Base-by-base conservation (phyloP, 345 rosid species). In the Populus ilicifolia region DNA sequence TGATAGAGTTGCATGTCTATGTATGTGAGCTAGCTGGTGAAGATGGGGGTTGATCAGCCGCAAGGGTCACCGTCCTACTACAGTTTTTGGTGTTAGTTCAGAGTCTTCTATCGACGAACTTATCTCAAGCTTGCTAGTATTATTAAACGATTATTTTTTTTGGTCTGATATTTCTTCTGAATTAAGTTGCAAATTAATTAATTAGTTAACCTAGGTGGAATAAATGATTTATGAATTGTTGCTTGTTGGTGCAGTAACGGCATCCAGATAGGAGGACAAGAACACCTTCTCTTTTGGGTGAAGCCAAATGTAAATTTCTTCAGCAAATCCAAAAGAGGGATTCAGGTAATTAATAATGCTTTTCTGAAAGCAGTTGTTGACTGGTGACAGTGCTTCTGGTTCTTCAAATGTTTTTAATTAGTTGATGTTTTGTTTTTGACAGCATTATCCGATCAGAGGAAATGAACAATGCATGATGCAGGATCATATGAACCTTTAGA, bases 291-390 rank as follows among this genome's bases (percentile, higher is more conserved):
- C 17, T 87, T 39, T 73, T 81, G 75, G 73, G 84, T 25, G 64
- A 84, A 74, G 89, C 90, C 39, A 89, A 89, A 78, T 79, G 83
- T 6, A 88, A 74, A 63, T 91, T 91, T 72, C 56, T 91, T 78
- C 92, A 89, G 83, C 85, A 85, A 64, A 87, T 91, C 62, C 94
- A 87, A 67, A 88, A 91, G 78, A 91, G 92, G 1, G 87, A 91
- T 82, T 83, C 90, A 41, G 90, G 90, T 90, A 72, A 18, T 16
- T 16, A 4, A n/a, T 27, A 14, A 0, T 7, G 5, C 11, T 4
- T 21, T 5, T 17, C 23, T n/a, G 63, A n/a, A 56, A 56, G 63
- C 13, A 23, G 11, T 41, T 41, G 14, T 14, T n/a, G 27, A 3
- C 29, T 23, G 25, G 5, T 10, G 29, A 10, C 27, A 21, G 25